Percentiles rank a stretch among this genome's conserved stretches.
Conservation (phyloP, 345 rosid genomes). For the Cardamine chenopodiifolia region DNA sequence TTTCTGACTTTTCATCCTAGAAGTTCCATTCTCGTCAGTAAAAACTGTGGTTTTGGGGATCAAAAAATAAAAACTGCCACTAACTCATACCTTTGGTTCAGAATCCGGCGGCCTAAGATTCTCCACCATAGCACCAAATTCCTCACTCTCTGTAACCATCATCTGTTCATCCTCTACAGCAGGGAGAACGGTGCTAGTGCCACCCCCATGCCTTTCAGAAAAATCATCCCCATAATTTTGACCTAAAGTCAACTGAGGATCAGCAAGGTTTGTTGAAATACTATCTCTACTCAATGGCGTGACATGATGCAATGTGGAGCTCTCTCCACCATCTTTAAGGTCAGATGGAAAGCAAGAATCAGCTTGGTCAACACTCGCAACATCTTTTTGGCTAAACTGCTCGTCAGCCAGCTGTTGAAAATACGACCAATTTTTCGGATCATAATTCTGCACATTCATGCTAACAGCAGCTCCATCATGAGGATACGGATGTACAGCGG, state of each 20-base stretch:
- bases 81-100: slow-evolving; percentile 60
- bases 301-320: slow-evolving; percentile 43
- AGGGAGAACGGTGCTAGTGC: slow-evolving; percentile 34
- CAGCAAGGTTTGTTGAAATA: slow-evolving; percentile 44
- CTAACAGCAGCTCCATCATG: slow-evolving; percentile 70
- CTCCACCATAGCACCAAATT: slow-evolving; percentile 66
- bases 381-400: slow-evolving; percentile 57
- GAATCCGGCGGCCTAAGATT: slow-evolving; percentile 56
- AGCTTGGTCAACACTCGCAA: slow-evolving; percentile 60
- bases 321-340: slow-evolving; percentile 45
- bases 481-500: slow-evolving; percentile 44
- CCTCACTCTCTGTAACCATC: slow-evolving; percentile 61
- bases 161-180: slow-evolving; percentile 42
- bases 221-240: slow-evolving; percentile 44
- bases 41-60: background rate
- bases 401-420: slow-evolving; percentile 84
- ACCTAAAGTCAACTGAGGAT: slow-evolving; percentile 53
- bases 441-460: slow-evolving; percentile 69
- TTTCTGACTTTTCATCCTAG: slow-evolving; percentile 63
- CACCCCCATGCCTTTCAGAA: slow-evolving; percentile 43
- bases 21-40: slow-evolving; percentile 37
- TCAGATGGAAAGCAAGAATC: slow-evolving; percentile 48
- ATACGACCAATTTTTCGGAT: slow-evolving; percentile 84
- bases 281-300: slow-evolving; percentile 46
- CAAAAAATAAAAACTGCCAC: slow-evolving; percentile 37